A percentile compares a stretch with the other conserved stretches of the same genome.
Conservation (phyloP, 192 early-diverging fungal genomes). For the Haplosporangium gracile region DNA sequence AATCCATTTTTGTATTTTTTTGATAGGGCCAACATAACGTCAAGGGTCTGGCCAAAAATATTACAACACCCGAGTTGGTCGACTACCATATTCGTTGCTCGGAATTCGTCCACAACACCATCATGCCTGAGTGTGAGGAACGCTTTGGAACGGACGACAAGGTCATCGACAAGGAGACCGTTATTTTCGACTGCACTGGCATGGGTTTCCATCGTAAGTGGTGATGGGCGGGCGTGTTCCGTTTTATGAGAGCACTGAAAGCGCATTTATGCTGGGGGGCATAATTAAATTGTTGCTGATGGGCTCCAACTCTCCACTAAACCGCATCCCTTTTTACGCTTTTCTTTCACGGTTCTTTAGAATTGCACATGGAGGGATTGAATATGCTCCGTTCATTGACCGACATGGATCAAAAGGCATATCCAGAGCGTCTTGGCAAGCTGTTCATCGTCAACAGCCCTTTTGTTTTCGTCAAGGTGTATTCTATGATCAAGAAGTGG, state of each 20-base stretch:
- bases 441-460: constrained; percentile 97
- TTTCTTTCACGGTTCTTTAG: constrained; percentile 27
- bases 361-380: constrained; percentile 75
- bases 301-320: constrained; percentile 1
- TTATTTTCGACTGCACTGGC: constrained; percentile 93
- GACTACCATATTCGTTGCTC: constrained; percentile 79
- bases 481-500: constrained; percentile 83
- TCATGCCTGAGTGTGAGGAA: constrained; percentile 85
- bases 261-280: not conserved
- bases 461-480: constrained; percentile 86
- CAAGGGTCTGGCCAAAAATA: constrained; percentile 72
- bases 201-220: constrained; percentile 81
- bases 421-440: constrained; percentile 93
- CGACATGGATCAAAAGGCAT: constrained; percentile 91
- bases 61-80: constrained; percentile 71
- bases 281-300: not conserved
- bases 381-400: constrained; percentile 80
- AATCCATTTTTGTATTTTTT: not conserved
- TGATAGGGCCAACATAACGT: constrained; percentile 71
- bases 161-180: constrained; percentile 84
- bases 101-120: constrained; percentile 76
- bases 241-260: not conserved
- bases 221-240: constrained; percentile 1
- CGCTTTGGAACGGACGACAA: constrained; percentile 66
- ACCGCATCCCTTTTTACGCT: not conserved